phyloP scores from a whole-genome alignment of 495 filamentous ascomycete genomes.

The Trichocladium uniseriatum region DNA sequence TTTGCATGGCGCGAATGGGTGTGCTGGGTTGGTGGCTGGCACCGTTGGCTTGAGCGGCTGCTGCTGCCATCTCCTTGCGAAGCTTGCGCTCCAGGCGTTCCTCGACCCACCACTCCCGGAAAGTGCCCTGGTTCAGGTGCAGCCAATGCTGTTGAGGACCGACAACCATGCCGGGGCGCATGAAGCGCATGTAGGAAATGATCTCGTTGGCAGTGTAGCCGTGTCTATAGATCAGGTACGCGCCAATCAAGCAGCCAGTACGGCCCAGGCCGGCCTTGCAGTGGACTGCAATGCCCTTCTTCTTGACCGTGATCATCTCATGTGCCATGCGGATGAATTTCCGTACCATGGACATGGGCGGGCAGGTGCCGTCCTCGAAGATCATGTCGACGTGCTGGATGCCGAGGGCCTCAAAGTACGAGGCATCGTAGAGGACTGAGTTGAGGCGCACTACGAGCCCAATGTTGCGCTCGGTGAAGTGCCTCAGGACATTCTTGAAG shows the following conservation, averaged over 20 bases:
- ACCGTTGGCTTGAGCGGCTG: conserved; percentile 22
- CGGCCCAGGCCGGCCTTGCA: conserved; percentile 97
- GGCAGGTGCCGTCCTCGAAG: conserved; percentile 97
- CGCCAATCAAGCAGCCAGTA: conserved; percentile 89
- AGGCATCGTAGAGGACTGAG: conserved; percentile 87
- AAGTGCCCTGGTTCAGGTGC: conserved; percentile 89
- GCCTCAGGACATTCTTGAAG: conserved; percentile 89
- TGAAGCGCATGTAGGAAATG: conserved; percentile 98
- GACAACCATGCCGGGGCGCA: conserved; percentile 98
- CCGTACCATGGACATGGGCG: conserved; percentile 70
- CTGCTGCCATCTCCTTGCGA: conserved; percentile 36
- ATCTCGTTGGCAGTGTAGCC: conserved; percentile 98
- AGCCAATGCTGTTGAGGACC: conserved; percentile 99
- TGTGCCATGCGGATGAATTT: conserved; percentile 93
- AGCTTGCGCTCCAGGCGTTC: conserved; percentile 61
- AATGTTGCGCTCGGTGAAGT: conserved; percentile 78
- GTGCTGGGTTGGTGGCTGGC: conserved; percentile 49
- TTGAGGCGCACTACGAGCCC: conserved; percentile 93
- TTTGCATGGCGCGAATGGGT: conserved; percentile 67
- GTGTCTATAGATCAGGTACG: conserved; percentile 93
- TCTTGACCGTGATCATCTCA: conserved; percentile 79
- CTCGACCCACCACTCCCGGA: conserved; percentile 97
- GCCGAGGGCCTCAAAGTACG: conserved; percentile 88
- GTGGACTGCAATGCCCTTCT: conserved; percentile 88
- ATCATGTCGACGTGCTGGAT: conserved; percentile 98